Evolutionary conservation across 805 yeast genomes (phyloP), one percentile per base, ranked within the genome.

Genomic region (Saccharomycopsis fermentans): DNA sequence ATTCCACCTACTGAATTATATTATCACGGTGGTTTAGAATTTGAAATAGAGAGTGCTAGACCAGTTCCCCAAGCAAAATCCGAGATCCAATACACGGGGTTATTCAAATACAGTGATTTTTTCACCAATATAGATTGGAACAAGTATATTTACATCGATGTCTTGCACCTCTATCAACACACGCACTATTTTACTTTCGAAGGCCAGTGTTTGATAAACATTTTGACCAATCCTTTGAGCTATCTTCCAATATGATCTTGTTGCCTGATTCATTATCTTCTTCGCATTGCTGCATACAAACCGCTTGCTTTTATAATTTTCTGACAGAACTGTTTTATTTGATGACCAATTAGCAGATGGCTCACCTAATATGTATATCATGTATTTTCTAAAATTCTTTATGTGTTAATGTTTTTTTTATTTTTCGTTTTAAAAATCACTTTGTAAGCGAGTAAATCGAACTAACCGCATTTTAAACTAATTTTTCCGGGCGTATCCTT

Each of bases 11-110:
- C 75, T 4, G 17, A 24, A 26, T 21, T 27, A 1, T 72, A 71
- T 29, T 63, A 72, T 55, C 83, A 80, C 55, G 74, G 77, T 2
- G 88, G 88, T 0, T 71, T 75, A 52, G 81, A 82, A 62, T 73
- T 81, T 48, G 69, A 68, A 52, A 79, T 82, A 16, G 65, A 68
- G 17, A 74, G 75, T 58, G 64, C 59, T n/a, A 62, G 69, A 24
- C 40, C 58, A 3, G 27, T 74, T 2, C 81, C 81, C 1, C 80
- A 75, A 57, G 58, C 58, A 4, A 26, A 51, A 2, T 36, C 50
- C 16, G 55, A 39, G 9, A 50, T 67, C 3, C 56, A 40, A 2
- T 65, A 66, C 34, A 55, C 58, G 17, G 70, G 70, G 4, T 32
- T 29, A 21, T 67, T 63, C 59, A 48, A 53, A 29, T 58, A 63